phyloP scores from a whole-genome alignment of 495 filamentous ascomycete genomes.

The Polyplosphaeria fusca region DNA sequence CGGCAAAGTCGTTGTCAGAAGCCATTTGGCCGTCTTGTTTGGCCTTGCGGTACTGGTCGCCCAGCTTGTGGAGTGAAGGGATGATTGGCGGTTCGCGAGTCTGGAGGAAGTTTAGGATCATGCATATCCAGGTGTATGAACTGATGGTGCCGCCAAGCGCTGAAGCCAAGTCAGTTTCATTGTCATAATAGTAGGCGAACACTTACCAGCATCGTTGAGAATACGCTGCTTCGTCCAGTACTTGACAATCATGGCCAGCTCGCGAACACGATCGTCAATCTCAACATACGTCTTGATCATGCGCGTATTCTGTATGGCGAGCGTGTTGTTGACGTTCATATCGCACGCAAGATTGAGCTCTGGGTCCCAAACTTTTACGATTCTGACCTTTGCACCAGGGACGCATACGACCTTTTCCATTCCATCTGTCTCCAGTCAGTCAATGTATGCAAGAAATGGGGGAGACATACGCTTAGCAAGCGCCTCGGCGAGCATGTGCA shows the following conservation, averaged over 20 bases:
- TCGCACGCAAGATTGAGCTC: conserved; percentile 88
- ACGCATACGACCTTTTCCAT: conserved; percentile 96
- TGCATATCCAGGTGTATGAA: conserved; percentile 99
- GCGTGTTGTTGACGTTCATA: conserved; percentile 97
- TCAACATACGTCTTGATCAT: conserved; percentile 98
- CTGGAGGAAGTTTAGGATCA: conserved; percentile 96
- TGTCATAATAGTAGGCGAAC: too few relatives aligned
- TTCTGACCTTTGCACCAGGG: conserved; percentile 90
- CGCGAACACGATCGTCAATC: conserved; percentile 85
- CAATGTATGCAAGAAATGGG: conserved; percentile 5
- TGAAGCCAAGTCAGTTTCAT: too few relatives aligned
- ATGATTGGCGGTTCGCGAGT: conserved; percentile 82
- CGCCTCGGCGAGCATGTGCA: conserved; percentile 81
- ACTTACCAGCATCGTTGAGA: conserved; percentile 89
- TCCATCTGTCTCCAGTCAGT: conserved; percentile 61
- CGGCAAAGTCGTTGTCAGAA: conserved; percentile 68
- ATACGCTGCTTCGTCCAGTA: conserved; percentile 92
- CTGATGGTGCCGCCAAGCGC: conserved; percentile 91
- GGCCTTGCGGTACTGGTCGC: conserved; percentile 55
- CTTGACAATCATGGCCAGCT: conserved; percentile 92
- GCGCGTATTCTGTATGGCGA: conserved; percentile 91
- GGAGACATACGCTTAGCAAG: conserved; percentile 71
- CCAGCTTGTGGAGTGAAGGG: conserved; percentile 75
- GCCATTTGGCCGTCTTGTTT: conserved; percentile 56
- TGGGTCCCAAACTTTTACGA: conserved; percentile 98